Evolutionary conservation across 441 rosid genomes (phyloP), one percentile per base, ranked within the genome.

Genomic region (Dalechampia spathulata): DNA sequence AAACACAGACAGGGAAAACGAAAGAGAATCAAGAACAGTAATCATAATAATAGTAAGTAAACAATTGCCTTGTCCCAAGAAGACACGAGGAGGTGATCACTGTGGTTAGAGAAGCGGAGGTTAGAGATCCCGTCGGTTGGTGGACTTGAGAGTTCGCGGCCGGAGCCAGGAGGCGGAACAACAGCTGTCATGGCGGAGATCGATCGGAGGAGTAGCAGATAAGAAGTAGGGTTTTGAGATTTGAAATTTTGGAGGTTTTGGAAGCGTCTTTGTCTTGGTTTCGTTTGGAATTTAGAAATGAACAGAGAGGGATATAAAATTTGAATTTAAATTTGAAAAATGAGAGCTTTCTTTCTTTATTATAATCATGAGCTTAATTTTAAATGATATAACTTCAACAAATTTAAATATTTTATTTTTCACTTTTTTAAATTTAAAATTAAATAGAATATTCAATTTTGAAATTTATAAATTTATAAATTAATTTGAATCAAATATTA

Each of bases 1-100:
- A n/a, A n/a, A n/a, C n/a, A n/a, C n/a, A n/a, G n/a, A n/a, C n/a
- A n/a, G n/a, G n/a, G n/a, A n/a, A n/a, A n/a, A n/a, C n/a, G n/a
- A n/a, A n/a, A n/a, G n/a, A n/a, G n/a, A n/a, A n/a, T n/a, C n/a
- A n/a, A n/a, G 45, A 7, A 27, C n/a, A 65, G 4, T 25, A 43
- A 32, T 41, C 46, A n/a, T 2, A 0, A 21, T 5, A 28, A 1
- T 15, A 9, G 38, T 9, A 6, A 7, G n/a, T n/a, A 16, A 40
- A 12, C 17, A 32, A 37, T 4, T 68, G 86, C 98, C 96, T 87
- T 89, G 75, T 93, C 99, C 97, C 97, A 93, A 1, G 99, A 92
- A 55, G 99, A 92, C 55, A 92, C 97, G 69, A 92, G 99, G 37
- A 92, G 86, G 78, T 83, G 87, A 56, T 92, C 97, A 72, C 95